A percentile compares a stretch with the other conserved stretches of the same genome.
These are phyloP conservation scores for Lenzites betulinus DNA, from an alignment of 768 basidiomycete genomes.

Conservation along the genomic window DNA sequence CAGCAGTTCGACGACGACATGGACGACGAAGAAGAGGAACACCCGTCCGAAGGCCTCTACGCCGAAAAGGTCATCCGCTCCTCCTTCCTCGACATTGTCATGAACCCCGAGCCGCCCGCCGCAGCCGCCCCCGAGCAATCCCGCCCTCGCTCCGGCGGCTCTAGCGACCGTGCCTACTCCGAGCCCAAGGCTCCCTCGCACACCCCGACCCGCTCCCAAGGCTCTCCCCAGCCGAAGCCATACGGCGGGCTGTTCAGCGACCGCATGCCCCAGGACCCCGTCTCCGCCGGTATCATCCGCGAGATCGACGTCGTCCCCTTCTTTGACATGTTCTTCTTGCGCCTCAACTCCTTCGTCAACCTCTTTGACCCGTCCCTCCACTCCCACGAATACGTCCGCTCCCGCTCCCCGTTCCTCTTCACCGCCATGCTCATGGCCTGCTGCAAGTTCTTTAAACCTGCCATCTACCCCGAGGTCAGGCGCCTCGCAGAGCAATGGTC, in stretches of 20 bases:
- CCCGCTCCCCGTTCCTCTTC: conserved; percentile 80
- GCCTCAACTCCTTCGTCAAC: conserved; percentile 88
- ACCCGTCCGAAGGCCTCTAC: conserved; percentile 63
- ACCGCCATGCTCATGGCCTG: conserved; percentile 83
- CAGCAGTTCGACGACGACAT: conserved; percentile 48
- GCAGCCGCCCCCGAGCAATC: conserved; percentile 37
- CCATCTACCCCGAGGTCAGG: conserved; percentile 66
- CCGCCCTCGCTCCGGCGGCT: conserved; percentile 21
- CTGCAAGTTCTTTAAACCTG: conserved; percentile 79
- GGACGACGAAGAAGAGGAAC: conserved; percentile 65
- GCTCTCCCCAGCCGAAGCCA: conserved; percentile 17
- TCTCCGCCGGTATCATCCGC: conserved; percentile 67
- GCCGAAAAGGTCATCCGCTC: conserved; percentile 77
- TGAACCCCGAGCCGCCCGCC: conserved; percentile 61
- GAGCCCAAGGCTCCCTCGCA: conserved; percentile 10
- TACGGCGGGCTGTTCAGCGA: conserved; percentile 7
- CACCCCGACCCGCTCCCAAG: conserved; percentile 15
- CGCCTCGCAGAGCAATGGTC: conserved; percentile 74
- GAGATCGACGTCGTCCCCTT: conserved; percentile 70
- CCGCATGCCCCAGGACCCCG: conserved; percentile 52
- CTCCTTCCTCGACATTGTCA: conserved; percentile 83
- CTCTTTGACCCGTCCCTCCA: conserved; percentile 89
- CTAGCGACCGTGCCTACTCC: conserved; percentile 32
- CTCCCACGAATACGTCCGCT: conserved; percentile 76
- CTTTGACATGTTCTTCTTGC: conserved; percentile 78